Evolutionary conservation across 106 monocot species (phyloP).

Genomic region (Gastrodia elata): DNA sequence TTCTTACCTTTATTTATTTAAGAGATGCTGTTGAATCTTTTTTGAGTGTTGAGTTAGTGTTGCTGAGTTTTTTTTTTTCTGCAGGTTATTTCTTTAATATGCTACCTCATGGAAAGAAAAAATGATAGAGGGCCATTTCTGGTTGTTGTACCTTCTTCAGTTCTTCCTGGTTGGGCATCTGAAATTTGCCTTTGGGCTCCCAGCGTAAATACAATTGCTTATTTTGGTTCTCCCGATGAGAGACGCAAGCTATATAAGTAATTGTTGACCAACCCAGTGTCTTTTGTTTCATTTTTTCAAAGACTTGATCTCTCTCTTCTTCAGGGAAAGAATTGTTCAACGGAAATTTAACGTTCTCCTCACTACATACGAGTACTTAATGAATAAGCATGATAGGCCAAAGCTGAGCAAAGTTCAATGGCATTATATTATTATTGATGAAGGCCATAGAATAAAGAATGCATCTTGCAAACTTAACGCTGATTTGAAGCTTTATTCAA

Average conservation of each 20-base stretch:
- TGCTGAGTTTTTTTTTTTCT: conserved; percentile 11
- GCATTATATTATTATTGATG: conserved; percentile 99
- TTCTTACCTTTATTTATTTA: neutral
- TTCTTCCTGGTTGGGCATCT: conserved; percentile 90
- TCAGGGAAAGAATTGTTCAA: conserved; percentile 84
- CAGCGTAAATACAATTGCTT: conserved; percentile 71
- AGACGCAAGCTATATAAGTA: conserved; percentile 93
- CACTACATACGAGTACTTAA: conserved; percentile 95
- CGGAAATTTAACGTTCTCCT: conserved; percentile 96
- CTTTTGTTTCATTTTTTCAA: neutral
- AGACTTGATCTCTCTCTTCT: conserved; percentile 20
- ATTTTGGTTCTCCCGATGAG: conserved; percentile 92
- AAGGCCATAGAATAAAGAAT: conserved; percentile 99
- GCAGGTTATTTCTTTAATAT: conserved; percentile 92
- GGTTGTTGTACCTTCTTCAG: conserved; percentile 96
- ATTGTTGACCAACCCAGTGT: neutral
- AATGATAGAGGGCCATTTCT: conserved; percentile 97
- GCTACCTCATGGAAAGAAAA: conserved; percentile 94
- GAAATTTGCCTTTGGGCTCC: conserved; percentile 95
- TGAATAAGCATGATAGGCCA: conserved; percentile 99
- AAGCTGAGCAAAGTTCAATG: conserved; percentile 96
- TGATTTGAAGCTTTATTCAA: conserved; percentile 91
- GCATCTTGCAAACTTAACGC: conserved; percentile 99
- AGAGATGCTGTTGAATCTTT: conserved; percentile 1
- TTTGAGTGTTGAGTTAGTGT: neutral